Base-by-base conservation (phyloP, 208 protist genomes). In the Vickermania spadyakhi region DNA sequence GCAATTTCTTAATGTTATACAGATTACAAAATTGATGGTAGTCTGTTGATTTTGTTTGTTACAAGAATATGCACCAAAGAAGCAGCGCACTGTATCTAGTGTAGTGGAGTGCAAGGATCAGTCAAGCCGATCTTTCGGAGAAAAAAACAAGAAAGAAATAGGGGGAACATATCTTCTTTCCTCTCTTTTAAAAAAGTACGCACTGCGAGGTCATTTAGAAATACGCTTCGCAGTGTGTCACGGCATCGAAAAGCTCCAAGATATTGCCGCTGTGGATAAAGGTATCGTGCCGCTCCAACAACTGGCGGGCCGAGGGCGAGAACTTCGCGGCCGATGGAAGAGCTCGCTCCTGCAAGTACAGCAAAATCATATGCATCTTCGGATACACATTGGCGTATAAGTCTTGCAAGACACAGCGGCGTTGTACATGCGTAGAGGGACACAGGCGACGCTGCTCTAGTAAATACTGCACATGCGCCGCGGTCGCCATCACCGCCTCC, bases 301-400 rank as follows among this genome's bases (percentile, higher is more conserved):
- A 50, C 62, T 80, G 72, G 60, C 78, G 64, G 31, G 75, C 73
- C 1, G 65, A 58, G 1, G 66, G 57, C 30, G 81, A 88, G 2
- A 50, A 50, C 26, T 56, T 57, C 28, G 55, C 11, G 25, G 14
- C 13, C 7, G 55, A 45, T 5, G 25, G 5, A 5, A 14, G 5
- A 7, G 73, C 66, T 31, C 79, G 77, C 42, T 71, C 64, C 42
- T 78, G 53, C 50, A 91, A 73, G 64, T 75, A 85, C 29, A 59
- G 58, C 26, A 91, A 70, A 31, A 79, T 81, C 56, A 81, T 64
- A 51, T 81, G 73, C 18, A 88, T 58, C 52, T 62, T 81, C 0
- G 84, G 84, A 64, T 88, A 91, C 52, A 87, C 73, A 56, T 91
- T 73, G 58, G 77, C 72, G 64, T 84, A 84, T 21, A 91, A 54